Evolutionary conservation across 177 flowering plant species (phyloP).

Genomic region (Tripterygium wilfordii): DNA sequence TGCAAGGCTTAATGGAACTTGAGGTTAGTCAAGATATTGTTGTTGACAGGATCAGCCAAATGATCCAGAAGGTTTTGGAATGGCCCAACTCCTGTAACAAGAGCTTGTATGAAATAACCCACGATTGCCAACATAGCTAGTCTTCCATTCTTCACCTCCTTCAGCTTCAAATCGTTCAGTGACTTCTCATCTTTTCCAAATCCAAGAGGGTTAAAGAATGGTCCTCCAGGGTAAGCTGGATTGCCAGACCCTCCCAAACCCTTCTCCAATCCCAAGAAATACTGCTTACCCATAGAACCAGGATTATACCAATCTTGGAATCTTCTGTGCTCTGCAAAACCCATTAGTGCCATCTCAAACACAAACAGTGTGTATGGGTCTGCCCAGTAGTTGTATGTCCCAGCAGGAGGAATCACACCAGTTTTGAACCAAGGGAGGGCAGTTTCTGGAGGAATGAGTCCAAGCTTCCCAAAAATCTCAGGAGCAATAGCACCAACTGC

Average conservation of each 20-base stretch:
- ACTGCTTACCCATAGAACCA: conserved; percentile 85
- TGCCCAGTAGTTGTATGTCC: conserved; percentile 95
- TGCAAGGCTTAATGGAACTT: conserved; percentile 58
- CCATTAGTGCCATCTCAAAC: conserved; percentile 87
- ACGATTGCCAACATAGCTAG: conserved; percentile 91
- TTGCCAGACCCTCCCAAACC: conserved; percentile 71
- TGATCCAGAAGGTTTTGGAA: conserved; percentile 92
- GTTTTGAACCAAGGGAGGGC: conserved; percentile 98
- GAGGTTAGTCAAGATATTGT: conserved; percentile 93
- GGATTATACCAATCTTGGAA: conserved; percentile 86
- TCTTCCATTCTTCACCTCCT: conserved; percentile 96
- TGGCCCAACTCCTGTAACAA: conserved; percentile 93
- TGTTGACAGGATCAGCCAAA: conserved; percentile 90
- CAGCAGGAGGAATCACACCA: conserved; percentile 93
- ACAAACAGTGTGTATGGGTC: conserved; percentile 89
- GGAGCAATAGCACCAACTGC: conserved; percentile 85
- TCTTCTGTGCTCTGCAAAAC: conserved; percentile 97
- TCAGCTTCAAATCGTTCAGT: conserved; percentile 78
- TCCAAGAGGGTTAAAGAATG: conserved; percentile 88
- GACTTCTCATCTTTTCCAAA: conserved; percentile 91
- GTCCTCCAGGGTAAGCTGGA: conserved; percentile 95
- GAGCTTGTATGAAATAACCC: conserved; percentile 82
- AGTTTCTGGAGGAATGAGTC: conserved; percentile 78
- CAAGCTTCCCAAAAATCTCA: conserved; percentile 74
- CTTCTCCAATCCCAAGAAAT: conserved; percentile 90